Evolutionary conservation across 208 protist genomes (phyloP).

Genomic region (Leishmania aethiopica): DNA sequence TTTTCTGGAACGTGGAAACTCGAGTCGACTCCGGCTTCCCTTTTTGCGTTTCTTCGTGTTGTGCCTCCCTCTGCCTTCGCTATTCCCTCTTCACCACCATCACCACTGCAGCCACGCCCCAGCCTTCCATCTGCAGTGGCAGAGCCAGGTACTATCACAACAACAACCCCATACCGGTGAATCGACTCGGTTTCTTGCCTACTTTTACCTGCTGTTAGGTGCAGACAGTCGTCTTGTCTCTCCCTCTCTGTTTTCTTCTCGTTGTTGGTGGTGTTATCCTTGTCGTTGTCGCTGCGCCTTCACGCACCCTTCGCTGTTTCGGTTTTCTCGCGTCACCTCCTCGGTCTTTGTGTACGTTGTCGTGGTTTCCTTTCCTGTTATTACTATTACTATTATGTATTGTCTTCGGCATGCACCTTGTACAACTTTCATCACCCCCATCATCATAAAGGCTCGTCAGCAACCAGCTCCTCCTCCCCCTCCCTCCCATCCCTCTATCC

Average conservation of each 20-base stretch:
- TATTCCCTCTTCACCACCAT: neutral
- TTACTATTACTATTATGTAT: neutral
- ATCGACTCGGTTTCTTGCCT: too few relatives aligned
- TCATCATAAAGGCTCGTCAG: neutral
- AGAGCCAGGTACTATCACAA: neutral
- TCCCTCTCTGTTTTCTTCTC: too few relatives aligned
- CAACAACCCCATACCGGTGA: too few relatives aligned
- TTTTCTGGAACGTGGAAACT: slow-evolving; percentile 4
- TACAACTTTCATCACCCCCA: neutral
- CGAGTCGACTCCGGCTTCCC: neutral
- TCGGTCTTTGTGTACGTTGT: too few relatives aligned
- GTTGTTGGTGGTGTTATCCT: too few relatives aligned
- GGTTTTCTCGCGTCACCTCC: too few relatives aligned
- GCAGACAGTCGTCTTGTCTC: too few relatives aligned
- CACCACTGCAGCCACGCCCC: neutral
- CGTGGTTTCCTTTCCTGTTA: neutral
- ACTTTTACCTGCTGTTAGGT: too few relatives aligned
- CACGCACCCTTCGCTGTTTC: too few relatives aligned
- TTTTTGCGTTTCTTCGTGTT: neutral
- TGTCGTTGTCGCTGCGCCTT: too few relatives aligned
- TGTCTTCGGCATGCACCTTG: neutral
- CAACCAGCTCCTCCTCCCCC: neutral
- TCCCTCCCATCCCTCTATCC: neutral
- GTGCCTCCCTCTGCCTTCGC: neutral
- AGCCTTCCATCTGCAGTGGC: neutral